A percentile compares a stretch with the other conserved stretches of the same genome.
phyloP scores from a whole-genome alignment of 2,329 filamentous ascomycete genomes.

The Aphanocladium album region DNA sequence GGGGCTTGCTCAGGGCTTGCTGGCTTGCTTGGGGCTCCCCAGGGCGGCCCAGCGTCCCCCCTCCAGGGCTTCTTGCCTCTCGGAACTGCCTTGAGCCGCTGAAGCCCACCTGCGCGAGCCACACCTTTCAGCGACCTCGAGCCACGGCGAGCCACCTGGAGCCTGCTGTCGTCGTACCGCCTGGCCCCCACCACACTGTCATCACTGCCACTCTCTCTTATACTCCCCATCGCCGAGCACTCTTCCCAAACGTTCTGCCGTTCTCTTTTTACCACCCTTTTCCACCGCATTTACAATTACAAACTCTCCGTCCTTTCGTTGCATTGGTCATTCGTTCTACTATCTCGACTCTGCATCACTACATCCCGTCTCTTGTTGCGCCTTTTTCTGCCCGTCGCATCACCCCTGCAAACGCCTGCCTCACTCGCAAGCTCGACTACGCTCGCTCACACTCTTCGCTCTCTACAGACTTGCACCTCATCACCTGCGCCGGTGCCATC shows the following conservation, averaged over 20 bases:
- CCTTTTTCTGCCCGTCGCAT: neutral
- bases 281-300: neutral
- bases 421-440: neutral
- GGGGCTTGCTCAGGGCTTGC: neutral
- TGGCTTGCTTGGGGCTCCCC: neutral
- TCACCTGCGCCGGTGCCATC: neutral
- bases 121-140: too few species aligned
- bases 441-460: neutral
- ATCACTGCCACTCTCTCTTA: constrained; percentile 4
- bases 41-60: neutral
- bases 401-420: constrained; percentile 3
- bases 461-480: neutral
- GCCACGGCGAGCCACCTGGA: neutral
- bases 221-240: constrained; percentile 12
- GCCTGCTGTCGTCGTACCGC: neutral
- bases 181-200: constrained; percentile 12
- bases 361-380: neutral
- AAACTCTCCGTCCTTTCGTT: neutral
- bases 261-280: neutral
- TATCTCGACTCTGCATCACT: neutral
- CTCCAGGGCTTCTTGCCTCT: too few species aligned
- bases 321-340: constrained; percentile 1
- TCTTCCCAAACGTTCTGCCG: constrained; percentile 1
- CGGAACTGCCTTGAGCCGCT: neutral
- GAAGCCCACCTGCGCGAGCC: neutral